Percentiles rank a stretch among this genome's conserved stretches.
These are phyloP conservation scores for Chrysophaeum taylorii DNA, from an alignment of 352 stramenopile species.

Conservation along the genomic window DNA sequence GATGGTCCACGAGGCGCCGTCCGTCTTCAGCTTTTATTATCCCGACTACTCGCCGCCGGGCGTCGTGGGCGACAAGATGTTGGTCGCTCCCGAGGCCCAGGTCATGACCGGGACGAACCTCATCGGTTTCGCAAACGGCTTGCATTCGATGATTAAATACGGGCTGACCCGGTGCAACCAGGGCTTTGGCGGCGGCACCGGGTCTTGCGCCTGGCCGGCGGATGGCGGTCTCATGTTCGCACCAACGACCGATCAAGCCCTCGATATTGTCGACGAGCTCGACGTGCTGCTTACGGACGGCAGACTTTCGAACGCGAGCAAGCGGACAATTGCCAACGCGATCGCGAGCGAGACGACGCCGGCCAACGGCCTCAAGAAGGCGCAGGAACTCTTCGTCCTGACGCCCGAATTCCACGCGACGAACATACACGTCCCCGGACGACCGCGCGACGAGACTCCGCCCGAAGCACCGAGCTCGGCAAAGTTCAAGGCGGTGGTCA, in stretches of 20 bases:
- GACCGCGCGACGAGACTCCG: neutral
- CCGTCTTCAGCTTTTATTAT: slow-evolving; percentile 48
- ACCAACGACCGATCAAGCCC: too few species aligned
- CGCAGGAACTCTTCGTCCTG: slow-evolving; percentile 17
- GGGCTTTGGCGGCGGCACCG: slow-evolving; percentile 14
- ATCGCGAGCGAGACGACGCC: too few species aligned
- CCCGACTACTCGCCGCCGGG: slow-evolving; percentile 37
- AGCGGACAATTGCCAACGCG: too few species aligned
- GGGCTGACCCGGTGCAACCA: slow-evolving; percentile 34
- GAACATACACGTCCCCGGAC: slow-evolving; percentile 16
- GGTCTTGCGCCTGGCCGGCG: neutral
- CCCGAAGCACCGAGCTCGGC: neutral
- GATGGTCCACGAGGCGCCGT: slow-evolving; percentile 36
- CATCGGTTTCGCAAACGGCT: slow-evolving; percentile 42
- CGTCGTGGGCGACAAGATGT: slow-evolving; percentile 22
- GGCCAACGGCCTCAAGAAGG: neutral
- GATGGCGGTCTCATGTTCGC: too few species aligned
- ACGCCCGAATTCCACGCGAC: slow-evolving; percentile 46
- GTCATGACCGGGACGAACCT: slow-evolving; percentile 40
- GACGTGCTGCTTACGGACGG: slow-evolving; percentile 40
- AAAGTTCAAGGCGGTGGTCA: slow-evolving; percentile 46
- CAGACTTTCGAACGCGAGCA: slow-evolving; percentile 25
- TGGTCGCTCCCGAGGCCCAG: slow-evolving; percentile 39
- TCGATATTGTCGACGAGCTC: slow-evolving; percentile 41
- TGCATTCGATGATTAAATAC: slow-evolving; percentile 31